Evolutionary conservation across 2,329 filamentous ascomycete genomes (phyloP), one percentile per base, ranked within the genome.

Genomic region (Phyllosticta capitalensis): DNA sequence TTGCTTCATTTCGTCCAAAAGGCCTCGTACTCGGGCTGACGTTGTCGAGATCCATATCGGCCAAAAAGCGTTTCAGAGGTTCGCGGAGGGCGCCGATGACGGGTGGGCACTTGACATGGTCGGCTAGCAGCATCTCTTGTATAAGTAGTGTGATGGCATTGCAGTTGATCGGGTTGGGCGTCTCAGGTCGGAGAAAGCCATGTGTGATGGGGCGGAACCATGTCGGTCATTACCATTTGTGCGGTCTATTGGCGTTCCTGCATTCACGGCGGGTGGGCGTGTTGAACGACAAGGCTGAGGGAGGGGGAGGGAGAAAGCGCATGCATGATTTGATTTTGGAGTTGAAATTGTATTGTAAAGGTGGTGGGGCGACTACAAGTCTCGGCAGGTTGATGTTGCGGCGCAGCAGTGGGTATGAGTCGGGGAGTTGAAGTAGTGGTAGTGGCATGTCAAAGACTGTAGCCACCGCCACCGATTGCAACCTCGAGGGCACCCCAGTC

Each of bases 181-280:
- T 38, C 30, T 38, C 30, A 38, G 5, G 30, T 38, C 30, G 30
- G 30, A 14, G 9, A 38, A 12, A 12, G 28, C 28, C 28, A n/a
- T n/a, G n/a, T n/a, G n/a, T n/a, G n/a, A 30, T 30, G 28, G 28
- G 28, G 10, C 30, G 30, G 30, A 14, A 38, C 10, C 30, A 38
- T 38, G 30, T 38, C 30, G 30, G 30, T 38, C 30, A 38, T 38
- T 38, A 38, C 30, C 30, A 4, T 14, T 14, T 19, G 19, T 5
- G 49, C 12, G 49, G 19, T 59, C 48, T 59, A 59, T 59, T 59
- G 57, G 57, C 52, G 57, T 59, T 59, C 57, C 57, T 59, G 57
- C 57, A 59, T 59, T 52, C 52, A 52, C 49, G 57, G 52, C 57
- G 6, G 10, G n/a, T n/a, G n/a, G n/a, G n/a, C n/a, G n/a, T n/a